These are phyloP conservation scores for Verticillium klebahnii DNA, from an alignment of 2,329 filamentous ascomycete species.

Conservation along the genomic window DNA sequence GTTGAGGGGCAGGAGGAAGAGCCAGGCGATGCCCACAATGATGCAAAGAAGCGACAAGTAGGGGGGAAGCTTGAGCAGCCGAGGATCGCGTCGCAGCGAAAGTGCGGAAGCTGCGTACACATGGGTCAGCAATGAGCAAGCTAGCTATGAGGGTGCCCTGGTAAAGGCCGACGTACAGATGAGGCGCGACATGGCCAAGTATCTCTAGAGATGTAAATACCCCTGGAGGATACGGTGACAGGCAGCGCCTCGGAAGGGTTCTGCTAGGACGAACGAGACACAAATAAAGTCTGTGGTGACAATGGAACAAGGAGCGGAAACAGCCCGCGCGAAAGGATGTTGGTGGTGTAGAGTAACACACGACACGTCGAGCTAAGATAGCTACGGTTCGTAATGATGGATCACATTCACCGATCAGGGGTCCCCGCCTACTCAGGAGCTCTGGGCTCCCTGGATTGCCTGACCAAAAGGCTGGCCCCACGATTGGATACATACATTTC, in stretches of 20 bases:
- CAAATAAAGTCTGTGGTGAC: neutral
- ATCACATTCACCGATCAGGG: neutral
- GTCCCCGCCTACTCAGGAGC: neutral
- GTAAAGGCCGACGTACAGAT: slow-evolving; percentile 36
- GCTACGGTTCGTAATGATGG: neutral
- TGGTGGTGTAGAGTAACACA: neutral
- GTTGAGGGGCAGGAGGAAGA: slow-evolving; percentile 83
- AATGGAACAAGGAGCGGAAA: neutral
- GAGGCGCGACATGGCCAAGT: slow-evolving; percentile 44
- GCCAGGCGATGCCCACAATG: slow-evolving; percentile 80
- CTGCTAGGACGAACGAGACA: neutral
- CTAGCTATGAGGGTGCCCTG: neutral
- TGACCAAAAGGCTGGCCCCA: neutral
- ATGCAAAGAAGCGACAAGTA: slow-evolving; percentile 85
- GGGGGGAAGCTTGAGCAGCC: slow-evolving; percentile 77
- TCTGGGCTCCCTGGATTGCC: neutral
- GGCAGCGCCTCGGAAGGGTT: neutral
- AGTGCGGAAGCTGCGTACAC: slow-evolving; percentile 49
- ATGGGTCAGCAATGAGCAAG: neutral
- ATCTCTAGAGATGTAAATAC: neutral
- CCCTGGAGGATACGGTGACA: neutral
- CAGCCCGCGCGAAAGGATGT: neutral
- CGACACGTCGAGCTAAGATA: slow-evolving; percentile 1
- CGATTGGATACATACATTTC: neutral
- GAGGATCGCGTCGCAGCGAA: slow-evolving; percentile 72